Base-by-base conservation (phyloP, 2,329 filamentous ascomycete genomes). In the Penicillium psychrosexuale region DNA sequence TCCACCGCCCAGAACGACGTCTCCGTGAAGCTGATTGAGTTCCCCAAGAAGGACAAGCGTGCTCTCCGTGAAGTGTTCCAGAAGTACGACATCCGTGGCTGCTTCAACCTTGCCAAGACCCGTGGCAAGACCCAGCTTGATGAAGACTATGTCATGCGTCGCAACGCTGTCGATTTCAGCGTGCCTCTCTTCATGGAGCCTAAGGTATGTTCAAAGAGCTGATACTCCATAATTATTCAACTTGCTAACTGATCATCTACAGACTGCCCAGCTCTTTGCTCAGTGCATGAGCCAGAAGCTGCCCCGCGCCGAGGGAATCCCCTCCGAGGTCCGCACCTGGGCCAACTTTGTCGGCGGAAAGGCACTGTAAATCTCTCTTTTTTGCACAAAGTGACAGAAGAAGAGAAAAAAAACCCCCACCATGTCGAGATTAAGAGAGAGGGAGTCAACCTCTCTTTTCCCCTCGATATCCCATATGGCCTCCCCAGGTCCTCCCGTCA, bases 101-200 rank as follows among this genome's bases (percentile, higher is more conserved):
- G 91, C 58, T 99, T 99, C 83, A 97, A 97, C 81, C 79, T 99
- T 68, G 91, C 93, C 56, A 85, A 88, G 75, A 84, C 84, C 64
- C 83, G 92, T 69, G 94, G 86, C 58, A 92, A 90, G 81, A 93
- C 89, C 36, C 81, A 90, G 58, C 79, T 89, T 58, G 94, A 99
- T 71, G 90, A 95, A 69, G 92, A 99, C 80, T 99, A 99, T 69
- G 91, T 99, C 54, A 97, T 97, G 93, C 86, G 94, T 69, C 86
- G 94, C 72, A 99, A 99, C 71, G 94, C 94, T 28, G 94, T 99
- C 53, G 94, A 99, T 78, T 99, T 99, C 74, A 93, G 93, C 66
- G 91, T 97, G 31, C 94, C 94, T 46, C 81, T 99, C 53, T 97
- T 99, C 76, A 97, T 97, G 92, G 93, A 97, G 80, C 91, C 92